Conservation (phyloP, 768 basidiomycete genomes). For the Rubroboletus satanas region DNA sequence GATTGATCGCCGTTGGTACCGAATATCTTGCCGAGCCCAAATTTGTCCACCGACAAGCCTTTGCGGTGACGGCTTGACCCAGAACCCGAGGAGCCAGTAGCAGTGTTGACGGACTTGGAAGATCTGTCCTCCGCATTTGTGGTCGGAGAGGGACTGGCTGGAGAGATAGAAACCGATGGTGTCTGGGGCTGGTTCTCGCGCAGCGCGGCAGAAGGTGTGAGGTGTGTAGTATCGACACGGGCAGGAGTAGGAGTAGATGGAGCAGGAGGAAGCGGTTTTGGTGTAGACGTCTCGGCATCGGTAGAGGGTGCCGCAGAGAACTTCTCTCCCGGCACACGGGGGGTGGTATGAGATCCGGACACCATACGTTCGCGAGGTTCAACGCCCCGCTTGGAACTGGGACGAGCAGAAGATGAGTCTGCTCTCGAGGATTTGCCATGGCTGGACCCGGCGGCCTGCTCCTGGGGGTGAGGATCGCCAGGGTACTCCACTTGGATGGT, state of each 20-base stretch:
- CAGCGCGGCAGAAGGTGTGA: conserved; percentile 23
- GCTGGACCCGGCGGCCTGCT: conserved; percentile 13
- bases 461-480: conserved; percentile 46
- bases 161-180: conserved; percentile 35
- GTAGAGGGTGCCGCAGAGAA: conserved; percentile 8
- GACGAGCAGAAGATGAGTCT: conserved; percentile 6
- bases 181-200: conserved; percentile 30
- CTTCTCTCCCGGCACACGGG: conserved; percentile 18
- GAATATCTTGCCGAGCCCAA: conserved; percentile 75
- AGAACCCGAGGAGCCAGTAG: conserved; percentile 35
- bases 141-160: conserved; percentile 41
- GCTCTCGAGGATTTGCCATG: conserved; percentile 23
- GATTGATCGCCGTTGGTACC: conserved; percentile 39
- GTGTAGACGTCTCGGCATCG: conserved; percentile 4
- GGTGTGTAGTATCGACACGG: conserved; percentile 21
- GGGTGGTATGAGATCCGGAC: conserved; percentile 11
- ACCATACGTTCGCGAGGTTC: conserved; percentile 16
- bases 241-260: conserved; percentile 19
- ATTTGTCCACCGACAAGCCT: conserved; percentile 74
- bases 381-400: conserved; percentile 13
- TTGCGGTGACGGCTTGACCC: conserved; percentile 54
- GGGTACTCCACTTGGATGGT: conserved; percentile 95
- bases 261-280: conserved; percentile 32
- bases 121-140: conserved; percentile 27
- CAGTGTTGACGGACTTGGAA: conserved; percentile 26